Percentiles rank a stretch among this genome's conserved stretches.
These are phyloP conservation scores for Mucor saturninus DNA, from an alignment of 371 early-diverging fungal genomes.

Conservation along the genomic window DNA sequence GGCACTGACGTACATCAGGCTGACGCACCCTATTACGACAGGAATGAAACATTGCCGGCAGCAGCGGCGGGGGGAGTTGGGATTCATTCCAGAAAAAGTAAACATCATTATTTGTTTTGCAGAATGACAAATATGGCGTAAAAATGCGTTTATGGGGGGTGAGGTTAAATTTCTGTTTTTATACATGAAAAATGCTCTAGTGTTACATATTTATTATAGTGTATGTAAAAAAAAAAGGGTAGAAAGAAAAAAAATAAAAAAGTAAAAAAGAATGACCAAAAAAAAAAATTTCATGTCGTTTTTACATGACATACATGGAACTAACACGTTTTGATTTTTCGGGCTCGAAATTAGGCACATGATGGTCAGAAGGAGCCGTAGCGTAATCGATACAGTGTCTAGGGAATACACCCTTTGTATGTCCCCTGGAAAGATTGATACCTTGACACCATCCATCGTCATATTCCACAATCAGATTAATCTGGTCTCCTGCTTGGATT, in stretches of 20 bases:
- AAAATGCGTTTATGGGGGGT: not conserved
- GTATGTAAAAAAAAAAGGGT: not conserved
- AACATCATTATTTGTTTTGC: not conserved
- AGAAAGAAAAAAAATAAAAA: not conserved
- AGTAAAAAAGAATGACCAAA: not conserved
- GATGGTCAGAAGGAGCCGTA: not conserved
- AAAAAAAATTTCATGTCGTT: not conserved
- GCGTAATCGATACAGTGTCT: constrained; percentile 53
- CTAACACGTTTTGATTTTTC: constrained; percentile 33
- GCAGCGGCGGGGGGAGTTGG: no score
- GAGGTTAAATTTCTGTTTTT: not conserved
- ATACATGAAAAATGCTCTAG: not conserved
- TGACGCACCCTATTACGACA: no score
- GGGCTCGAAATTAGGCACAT: constrained; percentile 4
- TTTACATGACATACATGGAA: constrained; percentile 29
- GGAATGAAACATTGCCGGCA: no score
- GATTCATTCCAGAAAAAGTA: not conserved
- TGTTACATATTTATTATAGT: not conserved
- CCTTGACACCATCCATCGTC: constrained; percentile 70
- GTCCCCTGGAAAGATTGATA: constrained; percentile 52
- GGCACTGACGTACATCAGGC: not conserved
- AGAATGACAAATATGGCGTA: not conserved
- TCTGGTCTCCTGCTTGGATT: constrained; percentile 56
- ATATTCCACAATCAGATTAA: constrained; percentile 59
- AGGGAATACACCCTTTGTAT: constrained; percentile 60